Conservation (phyloP, 495 filamentous ascomycete genomes). For the Penicillium simplicissimum region DNA sequence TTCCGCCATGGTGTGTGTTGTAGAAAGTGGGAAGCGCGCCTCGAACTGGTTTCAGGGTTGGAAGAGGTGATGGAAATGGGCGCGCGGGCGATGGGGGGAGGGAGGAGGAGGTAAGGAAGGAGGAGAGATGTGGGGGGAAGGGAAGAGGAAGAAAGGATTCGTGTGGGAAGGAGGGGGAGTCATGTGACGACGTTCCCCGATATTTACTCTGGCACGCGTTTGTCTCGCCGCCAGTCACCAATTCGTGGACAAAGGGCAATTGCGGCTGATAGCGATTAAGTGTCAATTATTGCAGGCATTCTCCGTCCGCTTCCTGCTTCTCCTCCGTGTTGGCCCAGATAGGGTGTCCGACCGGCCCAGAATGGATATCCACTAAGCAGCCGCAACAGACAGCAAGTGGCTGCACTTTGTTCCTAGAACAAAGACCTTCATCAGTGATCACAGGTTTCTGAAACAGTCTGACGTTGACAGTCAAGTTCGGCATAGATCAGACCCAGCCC, state of each 20-base stretch:
- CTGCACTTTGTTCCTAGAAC: background rate
- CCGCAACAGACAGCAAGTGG: background rate
- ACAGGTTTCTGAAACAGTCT: background rate
- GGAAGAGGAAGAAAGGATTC: conserved; percentile 35
- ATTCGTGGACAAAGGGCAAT: background rate
- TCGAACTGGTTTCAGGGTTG: conserved; percentile 25
- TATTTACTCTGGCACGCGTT: conserved; percentile 13
- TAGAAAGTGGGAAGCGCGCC: conserved; percentile 39
- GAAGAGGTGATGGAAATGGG: conserved; percentile 29
- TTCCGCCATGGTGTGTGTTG: conserved; percentile 78
- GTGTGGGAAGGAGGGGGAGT: conserved; percentile 33
- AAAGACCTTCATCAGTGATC: background rate
- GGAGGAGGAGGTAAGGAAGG: background rate
- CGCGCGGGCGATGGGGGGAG: conserved; percentile 33
- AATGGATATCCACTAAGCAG: conserved; percentile 10
- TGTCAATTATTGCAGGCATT: background rate
- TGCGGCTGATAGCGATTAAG: background rate
- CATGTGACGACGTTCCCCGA: conserved; percentile 26
- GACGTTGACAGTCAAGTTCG: background rate
- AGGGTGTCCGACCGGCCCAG: background rate
- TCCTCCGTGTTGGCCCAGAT: background rate
- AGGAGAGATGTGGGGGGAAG: conserved; percentile 29
- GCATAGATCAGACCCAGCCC: background rate
- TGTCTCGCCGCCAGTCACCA: background rate
- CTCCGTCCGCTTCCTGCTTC: background rate